Evolutionary conservation across 148 eudicot genomes (phyloP).

Genomic region (Chenopodium album): DNA sequence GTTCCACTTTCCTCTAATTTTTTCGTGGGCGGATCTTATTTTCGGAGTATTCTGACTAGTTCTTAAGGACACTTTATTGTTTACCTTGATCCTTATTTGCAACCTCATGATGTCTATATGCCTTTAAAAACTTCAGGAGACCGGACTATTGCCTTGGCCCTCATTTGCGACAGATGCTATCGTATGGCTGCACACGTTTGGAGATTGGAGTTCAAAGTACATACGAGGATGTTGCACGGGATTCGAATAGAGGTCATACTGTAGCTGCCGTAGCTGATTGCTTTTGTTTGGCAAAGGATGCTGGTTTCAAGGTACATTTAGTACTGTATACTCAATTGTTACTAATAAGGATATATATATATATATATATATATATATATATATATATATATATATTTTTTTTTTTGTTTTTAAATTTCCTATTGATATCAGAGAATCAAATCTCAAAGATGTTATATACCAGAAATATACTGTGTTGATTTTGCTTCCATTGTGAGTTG

Average conservation of each 20-base stretch:
- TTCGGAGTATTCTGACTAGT: neutral
- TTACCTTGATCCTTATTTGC: neutral
- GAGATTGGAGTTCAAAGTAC: constrained; percentile 99
- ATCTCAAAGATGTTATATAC: neutral
- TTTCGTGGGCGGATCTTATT: neutral
- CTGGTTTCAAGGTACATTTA: constrained; percentile 85
- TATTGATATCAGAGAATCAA: neutral
- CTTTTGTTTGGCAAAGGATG: constrained; percentile 97
- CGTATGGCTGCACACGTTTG: constrained; percentile 92
- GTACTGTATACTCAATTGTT: too few relatives aligned
- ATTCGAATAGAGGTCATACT: constrained; percentile 97
- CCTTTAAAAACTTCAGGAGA: constrained; percentile 54
- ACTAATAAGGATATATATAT: too few relatives aligned
- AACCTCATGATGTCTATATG: constrained; percentile 10
- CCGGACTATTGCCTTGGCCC: constrained; percentile 99
- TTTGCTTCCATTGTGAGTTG: neutral
- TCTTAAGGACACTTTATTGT: neutral
- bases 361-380: too few relatives aligned
- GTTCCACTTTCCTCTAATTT: neutral
- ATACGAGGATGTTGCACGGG: constrained; percentile 98
- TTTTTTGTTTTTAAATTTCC: neutral
- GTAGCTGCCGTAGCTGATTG: constrained; percentile 99
- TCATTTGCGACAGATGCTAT: constrained; percentile 94
- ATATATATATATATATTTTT: too few relatives aligned
- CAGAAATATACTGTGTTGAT: neutral